A percentile compares a stretch with the other conserved stretches of the same genome.
phyloP scores from a whole-genome alignment of 331 rosid species.

The Ulmus americana region DNA sequence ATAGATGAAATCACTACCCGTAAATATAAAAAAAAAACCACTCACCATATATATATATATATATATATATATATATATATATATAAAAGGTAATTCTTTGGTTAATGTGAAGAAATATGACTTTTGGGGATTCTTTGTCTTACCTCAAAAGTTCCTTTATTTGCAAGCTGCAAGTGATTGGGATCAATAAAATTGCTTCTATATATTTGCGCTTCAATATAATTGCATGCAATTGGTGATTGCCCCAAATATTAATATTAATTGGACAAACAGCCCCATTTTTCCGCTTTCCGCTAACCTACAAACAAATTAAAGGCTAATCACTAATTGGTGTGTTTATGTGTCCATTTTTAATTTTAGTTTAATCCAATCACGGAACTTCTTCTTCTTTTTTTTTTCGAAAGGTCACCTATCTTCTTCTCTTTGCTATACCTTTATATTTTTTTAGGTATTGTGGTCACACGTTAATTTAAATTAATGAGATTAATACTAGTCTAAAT shows the following conservation, averaged over 20 bases:
- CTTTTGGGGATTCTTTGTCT: conserved; percentile 1
- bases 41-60: too few species aligned
- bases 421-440: too few species aligned
- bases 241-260: conserved; percentile 12
- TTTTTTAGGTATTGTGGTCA: too few species aligned
- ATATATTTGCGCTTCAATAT: too few species aligned
- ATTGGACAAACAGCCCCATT: conserved; percentile 18
- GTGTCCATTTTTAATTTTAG: neutral
- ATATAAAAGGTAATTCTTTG: neutral
- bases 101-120: conserved; percentile 11
- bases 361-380: neutral
- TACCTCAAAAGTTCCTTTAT: conserved; percentile 15
- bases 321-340: neutral
- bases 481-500: too few species aligned
- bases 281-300: conserved; percentile 11
- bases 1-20: too few species aligned
- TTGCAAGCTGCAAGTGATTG: neutral
- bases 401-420: too few species aligned
- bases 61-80: too few species aligned
- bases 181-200: conserved; percentile 12
- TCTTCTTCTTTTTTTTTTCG: too few species aligned
- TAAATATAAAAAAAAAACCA: too few species aligned
- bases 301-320: too few species aligned
- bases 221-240: conserved; percentile 7
- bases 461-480: too few species aligned